These are phyloP conservation scores for Globisporangium sylvaticum DNA, from an alignment of 352 stramenopile species.

Conservation along the genomic window DNA sequence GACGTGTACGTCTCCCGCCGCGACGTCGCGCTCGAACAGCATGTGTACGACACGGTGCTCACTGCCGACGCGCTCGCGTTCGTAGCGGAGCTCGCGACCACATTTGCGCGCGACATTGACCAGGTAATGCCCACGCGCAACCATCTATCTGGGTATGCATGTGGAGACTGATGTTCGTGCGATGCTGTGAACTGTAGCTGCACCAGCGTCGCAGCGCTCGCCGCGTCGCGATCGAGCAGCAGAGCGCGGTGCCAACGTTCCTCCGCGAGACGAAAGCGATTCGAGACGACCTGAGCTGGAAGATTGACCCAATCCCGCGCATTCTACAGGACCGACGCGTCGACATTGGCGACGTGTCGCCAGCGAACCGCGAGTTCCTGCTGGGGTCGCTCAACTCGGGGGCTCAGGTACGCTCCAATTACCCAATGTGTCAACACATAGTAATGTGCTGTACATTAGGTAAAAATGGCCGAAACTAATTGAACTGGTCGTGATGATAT, in stretches of 20 bases:
- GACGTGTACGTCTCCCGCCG: constrained; percentile 30
- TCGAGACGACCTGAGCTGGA: constrained; percentile 60
- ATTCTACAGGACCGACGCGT: constrained; percentile 89
- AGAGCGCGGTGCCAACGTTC: constrained; percentile 83
- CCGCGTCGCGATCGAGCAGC: constrained; percentile 55
- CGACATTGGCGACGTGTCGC: constrained; percentile 91
- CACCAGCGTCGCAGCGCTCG: constrained; percentile 51
- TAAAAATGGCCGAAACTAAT: too few species aligned
- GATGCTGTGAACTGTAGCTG: constrained; percentile 27
- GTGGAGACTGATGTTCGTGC: background rate
- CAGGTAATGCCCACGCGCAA: constrained; percentile 18
- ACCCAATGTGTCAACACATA: constrained; percentile 36
- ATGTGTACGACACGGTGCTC: constrained; percentile 69
- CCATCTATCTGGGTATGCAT: background rate
- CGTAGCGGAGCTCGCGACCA: constrained; percentile 69
- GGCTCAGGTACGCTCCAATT: constrained; percentile 58
- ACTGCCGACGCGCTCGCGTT: constrained; percentile 85
- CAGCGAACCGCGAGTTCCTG: constrained; percentile 88
- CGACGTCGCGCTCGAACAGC: constrained; percentile 18
- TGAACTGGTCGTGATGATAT: background rate
- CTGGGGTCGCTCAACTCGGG: constrained; percentile 93
- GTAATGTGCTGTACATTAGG: background rate
- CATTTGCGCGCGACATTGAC: constrained; percentile 64
- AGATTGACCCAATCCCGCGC: constrained; percentile 49
- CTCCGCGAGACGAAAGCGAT: constrained; percentile 58